Evolutionary conservation across 768 basidiomycete species (phyloP), one percentile per base, ranked within the genome.

Genomic region (Boletellus ananiceps): DNA sequence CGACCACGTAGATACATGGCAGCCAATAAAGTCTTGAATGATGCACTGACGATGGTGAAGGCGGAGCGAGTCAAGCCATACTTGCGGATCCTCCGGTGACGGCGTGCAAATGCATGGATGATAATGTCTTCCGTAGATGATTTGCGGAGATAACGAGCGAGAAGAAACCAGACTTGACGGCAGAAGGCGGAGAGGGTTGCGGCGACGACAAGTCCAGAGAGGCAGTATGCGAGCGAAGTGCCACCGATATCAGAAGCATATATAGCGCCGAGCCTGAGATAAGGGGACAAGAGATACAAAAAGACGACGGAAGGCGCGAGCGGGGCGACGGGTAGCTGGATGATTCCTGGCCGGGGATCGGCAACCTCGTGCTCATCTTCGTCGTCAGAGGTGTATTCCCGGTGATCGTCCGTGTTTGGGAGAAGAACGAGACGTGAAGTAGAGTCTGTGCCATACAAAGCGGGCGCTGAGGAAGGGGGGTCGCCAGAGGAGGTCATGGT

Each of bases 91-190:
- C 75, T 78, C n/a, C 76, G 76, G 57, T 70, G 69, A 39, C 69
- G 77, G 47, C 75, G 73, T 15, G 82, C 79, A 60, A 87, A 79
- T 1, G 79, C 72, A 54, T 84, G 77, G 15, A 83, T 57, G 44
- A 88, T 61, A 36, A 88, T 71, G 52, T 87, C 86, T 62, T 86
- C 82, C 33, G 83, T 63, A 52, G 85, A 80, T 29, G 76, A 73
- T 63, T 79, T 78, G 57, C 80, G 78, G 39, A 86, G 71, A 64
- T 89, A 86, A 29, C 83, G 75, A 39, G 82, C 80, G n/a, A 89
- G 76, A 73, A 88, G 78, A 68, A 86, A 88, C 82, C 83, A 86
- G 42, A 89, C 68, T 56, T 86, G 84, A 44, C 84, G 71, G 34
- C 81, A 74, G 53, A 85, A 79, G 29, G 75, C 76, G 7, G 86